Conservation (phyloP, 352 stramenopile species). For the Globisporangium ultimum region DNA sequence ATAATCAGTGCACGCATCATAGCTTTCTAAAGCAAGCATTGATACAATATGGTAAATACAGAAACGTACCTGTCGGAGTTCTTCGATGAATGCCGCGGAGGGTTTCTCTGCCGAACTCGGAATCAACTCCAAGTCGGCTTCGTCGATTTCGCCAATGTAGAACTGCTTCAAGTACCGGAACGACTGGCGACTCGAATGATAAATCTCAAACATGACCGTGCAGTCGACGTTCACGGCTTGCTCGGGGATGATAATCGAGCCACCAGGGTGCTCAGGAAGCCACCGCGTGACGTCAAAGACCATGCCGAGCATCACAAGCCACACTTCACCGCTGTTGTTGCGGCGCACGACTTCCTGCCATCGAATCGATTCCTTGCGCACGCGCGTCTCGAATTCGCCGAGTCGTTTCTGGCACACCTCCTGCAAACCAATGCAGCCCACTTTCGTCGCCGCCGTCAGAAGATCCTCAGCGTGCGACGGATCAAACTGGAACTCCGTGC, state of each 20-base stretch:
- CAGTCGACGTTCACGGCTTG: constrained; percentile 88
- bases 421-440: constrained; percentile 71
- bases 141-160: constrained; percentile 85
- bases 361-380: constrained; percentile 75
- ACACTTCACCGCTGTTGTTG: constrained; percentile 73
- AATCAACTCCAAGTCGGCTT: constrained; percentile 51
- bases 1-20: too few relatives aligned
- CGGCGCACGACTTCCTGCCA: constrained; percentile 77
- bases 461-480: constrained; percentile 73
- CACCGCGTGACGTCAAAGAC: constrained; percentile 88
- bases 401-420: constrained; percentile 73
- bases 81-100: constrained; percentile 69
- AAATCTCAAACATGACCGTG: constrained; percentile 91
- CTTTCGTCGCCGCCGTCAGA: constrained; percentile 54
- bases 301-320: constrained; percentile 88
- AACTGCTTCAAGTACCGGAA: constrained; percentile 91
- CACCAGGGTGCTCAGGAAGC: constrained; percentile 84
- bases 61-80: constrained; percentile 51
- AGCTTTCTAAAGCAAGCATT: background rate
- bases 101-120: constrained; percentile 45
- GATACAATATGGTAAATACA: background rate
- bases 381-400: constrained; percentile 78
- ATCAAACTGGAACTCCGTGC: constrained; percentile 74
- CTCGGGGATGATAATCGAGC: constrained; percentile 77
- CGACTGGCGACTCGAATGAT: constrained; percentile 88